phyloP scores from a whole-genome alignment of 2,329 filamentous ascomycete genomes.

The Diaporthe sp. region DNA sequence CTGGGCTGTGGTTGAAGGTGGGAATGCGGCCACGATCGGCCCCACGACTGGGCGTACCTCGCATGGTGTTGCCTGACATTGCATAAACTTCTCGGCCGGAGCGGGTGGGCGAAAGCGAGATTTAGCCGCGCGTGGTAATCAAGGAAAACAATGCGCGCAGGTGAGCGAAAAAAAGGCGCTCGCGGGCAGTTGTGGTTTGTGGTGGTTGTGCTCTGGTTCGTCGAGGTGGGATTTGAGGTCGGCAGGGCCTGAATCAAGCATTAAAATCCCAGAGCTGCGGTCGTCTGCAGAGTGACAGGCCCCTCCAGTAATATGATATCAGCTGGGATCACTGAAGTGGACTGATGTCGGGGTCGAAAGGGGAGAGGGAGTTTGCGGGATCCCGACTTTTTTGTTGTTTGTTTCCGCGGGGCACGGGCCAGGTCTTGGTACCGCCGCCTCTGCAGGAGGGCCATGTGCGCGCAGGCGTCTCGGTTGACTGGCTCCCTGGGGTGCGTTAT shows the following conservation, averaged over 20 bases:
- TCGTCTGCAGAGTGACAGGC: conserved; percentile 24
- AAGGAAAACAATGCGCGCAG: conserved; percentile 17
- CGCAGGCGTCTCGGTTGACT: conserved; percentile 21
- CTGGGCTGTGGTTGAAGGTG: conserved; percentile 71
- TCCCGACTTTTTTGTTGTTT: conserved; percentile 37
- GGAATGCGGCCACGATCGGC: conserved; percentile 71
- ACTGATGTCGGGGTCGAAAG: conserved; percentile 29
- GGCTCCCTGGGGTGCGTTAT: conserved; percentile 14
- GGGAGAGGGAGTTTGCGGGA: conserved; percentile 34
- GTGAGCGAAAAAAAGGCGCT: conserved; percentile 6
- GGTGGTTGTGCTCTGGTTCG: conserved; percentile 10
- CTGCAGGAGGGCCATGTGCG: conserved; percentile 24
- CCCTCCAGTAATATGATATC: conserved; percentile 35
- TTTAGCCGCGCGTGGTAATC: conserved; percentile 33
- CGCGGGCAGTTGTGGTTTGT: neutral
- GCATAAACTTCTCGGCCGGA: conserved; percentile 46
- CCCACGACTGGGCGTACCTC: conserved; percentile 77
- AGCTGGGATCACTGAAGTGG: conserved; percentile 32
- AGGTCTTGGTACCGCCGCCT: conserved; percentile 1
- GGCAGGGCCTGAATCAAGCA: conserved; percentile 24
- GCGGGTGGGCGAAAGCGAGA: conserved; percentile 23
- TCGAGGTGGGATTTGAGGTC: conserved; percentile 13
- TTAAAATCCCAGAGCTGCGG: conserved; percentile 25
- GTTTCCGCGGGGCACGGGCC: conserved; percentile 36
- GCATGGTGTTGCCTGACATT: conserved; percentile 75